Base-by-base conservation (phyloP, 257 asterid genomes). In the Nicotiana attenuata region DNA sequence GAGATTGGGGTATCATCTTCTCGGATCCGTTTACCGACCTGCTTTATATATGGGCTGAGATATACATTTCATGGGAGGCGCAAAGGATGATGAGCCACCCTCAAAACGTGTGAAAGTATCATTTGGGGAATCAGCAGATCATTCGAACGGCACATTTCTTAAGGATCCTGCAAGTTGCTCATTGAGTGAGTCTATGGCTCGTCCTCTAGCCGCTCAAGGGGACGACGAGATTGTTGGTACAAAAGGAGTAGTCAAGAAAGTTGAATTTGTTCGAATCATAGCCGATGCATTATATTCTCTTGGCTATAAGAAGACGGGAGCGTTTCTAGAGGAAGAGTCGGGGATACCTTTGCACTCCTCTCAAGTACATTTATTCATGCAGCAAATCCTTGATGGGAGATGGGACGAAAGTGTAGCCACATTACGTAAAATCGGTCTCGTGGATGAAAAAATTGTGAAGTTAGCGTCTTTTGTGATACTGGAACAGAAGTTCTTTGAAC, bases 41-140 rank as follows among this genome's bases (percentile, higher is more conserved):
- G n/a, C 29, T 59, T 19, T 80, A 87, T 90, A 86, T 88, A 93
- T 91, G 94, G 97, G 92, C 96, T 92, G 94, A 91, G 88, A 87
- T 85, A 88, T 87, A 83, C 94, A 88, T 93, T 93, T 90, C 93
- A 93, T 93, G 97, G 97, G 96, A 91, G 96, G 97, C 85, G 87
- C 86, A 90, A 93, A 90, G 87, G 94, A 91, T 83, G 91, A 91
- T 82, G 97, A 88, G 86, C 97, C 97, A 89, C 94, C 94, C 59
- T 90, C 97, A 82, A 92, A 94, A 84, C 98, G 97, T 68, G 92
- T 89, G 90, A 94, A 91, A 90, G 88, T 90, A 80, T 78, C 89
- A 85, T 90, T 88, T 80, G 84, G 79, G 81, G 86, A 85, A 82
- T 87, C 85, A 59, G 83, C 90, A 81, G 92, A 88, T 82, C 89